phyloP scores from a whole-genome alignment of 1,284 basidiomycete genomes.

The Phenoliferia sp. region DNA sequence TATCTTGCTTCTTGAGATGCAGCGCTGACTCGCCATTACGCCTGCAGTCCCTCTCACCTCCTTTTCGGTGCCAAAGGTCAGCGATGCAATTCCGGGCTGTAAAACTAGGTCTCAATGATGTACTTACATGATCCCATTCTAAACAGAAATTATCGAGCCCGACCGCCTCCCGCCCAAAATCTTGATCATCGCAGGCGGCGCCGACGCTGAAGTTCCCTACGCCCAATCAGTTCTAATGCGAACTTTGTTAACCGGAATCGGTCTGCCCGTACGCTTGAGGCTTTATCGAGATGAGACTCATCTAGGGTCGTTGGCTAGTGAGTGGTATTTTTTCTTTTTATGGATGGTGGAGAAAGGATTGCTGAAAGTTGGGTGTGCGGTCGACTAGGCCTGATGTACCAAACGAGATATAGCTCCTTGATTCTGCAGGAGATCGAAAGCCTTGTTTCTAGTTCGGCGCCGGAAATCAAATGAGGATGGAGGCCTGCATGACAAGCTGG shows the following conservation, averaged over 20 bases:
- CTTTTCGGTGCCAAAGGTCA: conserved; percentile 40
- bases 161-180: conserved; percentile 38
- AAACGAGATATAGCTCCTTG: conserved; percentile 18
- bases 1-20: not conserved
- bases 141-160: conserved; percentile 39
- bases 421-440: conserved; percentile 15
- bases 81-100: too few species aligned
- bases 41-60: conserved; percentile 43
- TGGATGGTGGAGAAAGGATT: not conserved
- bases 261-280: conserved; percentile 36
- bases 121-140: too few species aligned
- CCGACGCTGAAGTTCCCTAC: conserved; percentile 38
- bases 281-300: conserved; percentile 37
- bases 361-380: not conserved
- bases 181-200: conserved; percentile 42
- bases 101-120: too few species aligned
- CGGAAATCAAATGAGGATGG: not conserved
- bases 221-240: conserved; percentile 41
- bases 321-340: not conserved
- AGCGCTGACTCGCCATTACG: conserved; percentile 23
- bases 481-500: too few species aligned
- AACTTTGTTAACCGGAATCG: conserved; percentile 39
- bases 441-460: conserved; percentile 3
- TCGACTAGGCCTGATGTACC: conserved; percentile 19
- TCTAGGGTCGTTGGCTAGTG: conserved; percentile 15